Evolutionary conservation across 176 grass and related monocot genomes (phyloP).

Genomic region (Aegilops bicornis): DNA sequence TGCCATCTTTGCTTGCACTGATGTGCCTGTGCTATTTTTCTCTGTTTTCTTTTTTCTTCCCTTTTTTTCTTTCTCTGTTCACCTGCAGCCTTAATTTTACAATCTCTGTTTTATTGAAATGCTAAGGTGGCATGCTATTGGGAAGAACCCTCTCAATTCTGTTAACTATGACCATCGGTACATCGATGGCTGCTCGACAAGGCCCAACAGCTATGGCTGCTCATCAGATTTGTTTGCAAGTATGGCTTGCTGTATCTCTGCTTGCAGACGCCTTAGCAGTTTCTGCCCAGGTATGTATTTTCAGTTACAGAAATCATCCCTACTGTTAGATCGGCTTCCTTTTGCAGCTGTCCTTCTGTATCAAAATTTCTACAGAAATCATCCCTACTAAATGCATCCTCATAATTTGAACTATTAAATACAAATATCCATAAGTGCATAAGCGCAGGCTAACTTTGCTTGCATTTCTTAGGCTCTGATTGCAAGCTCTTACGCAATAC

Average conservation of each 20-base stretch:
- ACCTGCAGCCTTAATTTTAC: neutral
- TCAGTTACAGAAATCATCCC: neutral
- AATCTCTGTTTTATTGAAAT: conserved; percentile 16
- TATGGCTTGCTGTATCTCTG: conserved; percentile 90
- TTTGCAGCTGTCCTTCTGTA: neutral
- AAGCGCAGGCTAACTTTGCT: conserved; percentile 19
- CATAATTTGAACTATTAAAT: too few species aligned
- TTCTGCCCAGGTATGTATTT: conserved; percentile 48
- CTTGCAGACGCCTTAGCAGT: conserved; percentile 70
- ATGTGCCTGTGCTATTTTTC: conserved; percentile 4
- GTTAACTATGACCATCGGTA: conserved; percentile 89
- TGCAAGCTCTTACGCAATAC: conserved; percentile 74
- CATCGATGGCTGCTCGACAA: conserved; percentile 95
- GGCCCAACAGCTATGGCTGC: conserved; percentile 91
- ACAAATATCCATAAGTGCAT: neutral
- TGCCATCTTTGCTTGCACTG: conserved; percentile 3
- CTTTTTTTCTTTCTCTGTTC: neutral
- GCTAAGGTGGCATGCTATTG: conserved; percentile 79
- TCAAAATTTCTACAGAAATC: neutral
- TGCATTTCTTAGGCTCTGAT: conserved; percentile 64
- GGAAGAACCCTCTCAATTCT: conserved; percentile 86
- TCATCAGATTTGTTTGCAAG: conserved; percentile 98
- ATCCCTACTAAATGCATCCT: neutral
- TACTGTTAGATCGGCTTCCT: conserved; percentile 9
- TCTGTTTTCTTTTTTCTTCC: neutral